Evolutionary conservation across 2,329 filamentous ascomycete genomes (phyloP), one percentile per base, ranked within the genome.

Genomic region (Orbilia javanica): DNA sequence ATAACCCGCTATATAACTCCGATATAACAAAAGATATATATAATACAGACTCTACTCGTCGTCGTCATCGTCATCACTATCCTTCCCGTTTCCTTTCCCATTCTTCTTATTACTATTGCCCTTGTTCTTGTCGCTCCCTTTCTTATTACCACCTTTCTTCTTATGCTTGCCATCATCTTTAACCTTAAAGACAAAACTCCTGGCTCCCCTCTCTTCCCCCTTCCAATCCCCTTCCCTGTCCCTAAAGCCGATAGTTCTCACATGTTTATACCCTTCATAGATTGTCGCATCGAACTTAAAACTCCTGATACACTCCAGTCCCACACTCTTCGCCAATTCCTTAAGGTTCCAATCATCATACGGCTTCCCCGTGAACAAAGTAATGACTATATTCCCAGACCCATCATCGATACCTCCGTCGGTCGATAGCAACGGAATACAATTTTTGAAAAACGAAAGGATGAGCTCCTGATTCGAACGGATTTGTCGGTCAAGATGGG

Each of bases 311-410:
- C 94, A 91, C 82, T 89, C 88, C 63, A 95, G 85, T 4, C 92
- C 92, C 3, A 87, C 87, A 83, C 97, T 93, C 5, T 95, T 88
- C 1, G 97, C 95, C 69, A 79, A 34, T 20, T 72, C 76, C 39
- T 91, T 89, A 27, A 98, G 88, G 85, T 98, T 97, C 96, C 96
- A 99, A 0, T 97, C 88, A 1, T 93, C 95, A 84, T 99, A 99
- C 0, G 96, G 96, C 84, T 96, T 92, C 74, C 92, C 92, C 84
- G 97, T 95, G 83, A 99, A 99, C 8, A 98, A 86, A 0, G 94
- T 96, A 22, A 98, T 90, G 65, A 97, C 85, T 6, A 74, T 68
- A 18, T 50, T 72, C 7, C 80, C 79, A 1, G 29, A 36, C 7
- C 74, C 75, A 22, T 81, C 80, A 53, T 80, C 79, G 10, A 80